Percentiles rank a stretch among this genome's conserved stretches.
Conservation (phyloP, 495 filamentous ascomycete species). For the Arthonia radiata region DNA sequence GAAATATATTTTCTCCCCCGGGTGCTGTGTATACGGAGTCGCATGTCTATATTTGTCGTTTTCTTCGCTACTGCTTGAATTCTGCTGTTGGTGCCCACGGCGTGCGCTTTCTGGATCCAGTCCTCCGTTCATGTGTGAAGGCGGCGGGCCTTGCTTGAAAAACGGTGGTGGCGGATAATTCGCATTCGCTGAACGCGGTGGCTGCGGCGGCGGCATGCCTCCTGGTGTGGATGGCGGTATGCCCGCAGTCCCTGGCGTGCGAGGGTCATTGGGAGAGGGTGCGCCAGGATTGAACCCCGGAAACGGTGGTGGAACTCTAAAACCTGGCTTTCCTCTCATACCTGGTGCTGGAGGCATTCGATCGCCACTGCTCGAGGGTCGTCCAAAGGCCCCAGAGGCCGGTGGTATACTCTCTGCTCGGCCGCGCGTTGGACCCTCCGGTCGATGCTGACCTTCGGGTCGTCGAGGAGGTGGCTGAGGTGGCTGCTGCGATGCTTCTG, state of each 20-base stretch:
- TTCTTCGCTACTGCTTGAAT: conserved; percentile 17
- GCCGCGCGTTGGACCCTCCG: conserved; percentile 1
- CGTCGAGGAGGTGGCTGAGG: background rate
- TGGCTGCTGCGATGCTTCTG: conserved; percentile 1
- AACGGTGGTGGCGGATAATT: conserved; percentile 8
- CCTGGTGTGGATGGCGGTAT: no score
- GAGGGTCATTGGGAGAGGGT: no score
- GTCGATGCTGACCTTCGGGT: conserved; percentile 3
- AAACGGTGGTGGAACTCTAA: no score
- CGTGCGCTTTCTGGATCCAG: background rate
- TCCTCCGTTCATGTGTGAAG: background rate
- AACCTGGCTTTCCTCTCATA: no score
- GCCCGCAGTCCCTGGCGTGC: no score
- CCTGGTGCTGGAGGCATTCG: no score
- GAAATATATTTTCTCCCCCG: conserved; percentile 44
- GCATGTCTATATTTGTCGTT: conserved; percentile 22
- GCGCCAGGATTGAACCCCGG: no score
- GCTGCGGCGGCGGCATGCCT: no score
- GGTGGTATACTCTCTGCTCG: no score
- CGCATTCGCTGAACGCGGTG: no score
- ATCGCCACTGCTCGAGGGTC: no score
- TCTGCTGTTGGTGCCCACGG: conserved; percentile 12
- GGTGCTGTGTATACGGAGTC: conserved; percentile 40
- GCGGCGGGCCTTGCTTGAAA: background rate
- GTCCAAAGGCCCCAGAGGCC: no score